A percentile compares a stretch with the other conserved stretches of the same genome.
Conservation (phyloP, 1,284 basidiomycete species). For the Naganishia cerealis region DNA sequence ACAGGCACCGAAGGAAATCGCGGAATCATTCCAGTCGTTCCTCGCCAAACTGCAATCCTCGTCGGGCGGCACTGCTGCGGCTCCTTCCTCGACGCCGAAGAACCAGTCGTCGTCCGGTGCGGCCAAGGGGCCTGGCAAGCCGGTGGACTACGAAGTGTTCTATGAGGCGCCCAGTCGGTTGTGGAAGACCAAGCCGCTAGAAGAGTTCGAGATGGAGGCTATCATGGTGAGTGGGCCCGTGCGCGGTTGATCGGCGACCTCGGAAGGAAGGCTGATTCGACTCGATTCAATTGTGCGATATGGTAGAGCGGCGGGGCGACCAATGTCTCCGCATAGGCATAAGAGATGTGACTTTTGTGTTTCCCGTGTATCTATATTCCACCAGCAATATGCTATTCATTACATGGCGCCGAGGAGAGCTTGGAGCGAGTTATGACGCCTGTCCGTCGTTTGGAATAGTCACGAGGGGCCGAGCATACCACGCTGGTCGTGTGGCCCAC, state of each 20-base stretch:
- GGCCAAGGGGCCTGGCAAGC: conserved; percentile 42
- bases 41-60: conserved; percentile 60
- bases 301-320: conserved; percentile 70
- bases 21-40: conserved; percentile 64
- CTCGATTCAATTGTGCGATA: conserved; percentile 26
- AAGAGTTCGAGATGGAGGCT: conserved; percentile 73
- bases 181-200: conserved; percentile 65
- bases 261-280: conserved; percentile 19
- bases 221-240: conserved; percentile 64
- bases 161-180: conserved; percentile 74
- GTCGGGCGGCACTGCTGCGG: conserved; percentile 35
- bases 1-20: conserved; percentile 68
- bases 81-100: conserved; percentile 43
- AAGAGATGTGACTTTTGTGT: neutral
- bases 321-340: conserved; percentile 38
- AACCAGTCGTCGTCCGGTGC: conserved; percentile 36
- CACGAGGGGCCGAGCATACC: too few species aligned
- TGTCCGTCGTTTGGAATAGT: too few species aligned
- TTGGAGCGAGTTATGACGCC: too few species aligned
- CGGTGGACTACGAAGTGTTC: conserved; percentile 63
- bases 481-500: too few species aligned
- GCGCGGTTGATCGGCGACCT: neutral
- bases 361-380: neutral
- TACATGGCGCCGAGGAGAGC: too few species aligned
- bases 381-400: neutral